A percentile compares a stretch with the other conserved stretches of the same genome.
Conservation (phyloP, 176 grass and related monocot genomes). For the Ensete ventricosum region DNA sequence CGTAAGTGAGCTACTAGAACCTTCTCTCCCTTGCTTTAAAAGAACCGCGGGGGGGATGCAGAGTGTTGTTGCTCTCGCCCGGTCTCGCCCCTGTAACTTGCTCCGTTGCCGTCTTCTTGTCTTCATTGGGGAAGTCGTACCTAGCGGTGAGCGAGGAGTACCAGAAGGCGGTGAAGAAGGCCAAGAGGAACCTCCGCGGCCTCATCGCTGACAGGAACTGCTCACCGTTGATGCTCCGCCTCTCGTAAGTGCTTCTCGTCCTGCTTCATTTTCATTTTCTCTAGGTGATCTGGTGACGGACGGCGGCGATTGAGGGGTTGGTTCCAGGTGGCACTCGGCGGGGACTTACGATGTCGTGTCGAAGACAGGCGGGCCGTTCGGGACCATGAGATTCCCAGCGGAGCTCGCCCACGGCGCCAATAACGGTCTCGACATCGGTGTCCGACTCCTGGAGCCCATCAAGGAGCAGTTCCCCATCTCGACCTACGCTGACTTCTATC, state of each 20-base stretch:
- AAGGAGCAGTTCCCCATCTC: constrained; percentile 15
- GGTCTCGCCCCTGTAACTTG: no score
- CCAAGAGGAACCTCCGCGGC: constrained; percentile 14
- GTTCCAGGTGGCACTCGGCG: constrained; percentile 16
- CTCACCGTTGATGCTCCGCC: constrained; percentile 11
- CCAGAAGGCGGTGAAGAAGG: constrained; percentile 4
- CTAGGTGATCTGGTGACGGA: not conserved
- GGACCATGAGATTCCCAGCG: constrained; percentile 1
- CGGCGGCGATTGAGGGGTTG: not conserved
- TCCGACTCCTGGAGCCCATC: constrained; percentile 16
- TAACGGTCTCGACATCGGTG: not conserved
- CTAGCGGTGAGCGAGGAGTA: constrained; percentile 17
- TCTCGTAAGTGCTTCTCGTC: not conserved
- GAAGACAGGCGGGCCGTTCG: constrained; percentile 11
- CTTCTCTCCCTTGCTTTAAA: not conserved
- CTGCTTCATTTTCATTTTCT: not conserved
- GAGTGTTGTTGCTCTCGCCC: not conserved
- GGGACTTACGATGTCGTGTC: not conserved
- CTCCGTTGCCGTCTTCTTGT: not conserved
- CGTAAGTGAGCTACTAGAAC: not conserved
- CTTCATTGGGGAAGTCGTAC: constrained; percentile 16
- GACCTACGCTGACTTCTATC: constrained; percentile 15
- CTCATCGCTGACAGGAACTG: constrained; percentile 25
- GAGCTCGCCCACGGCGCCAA: constrained; percentile 6
- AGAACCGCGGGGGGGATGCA: no score